These are phyloP conservation scores for Saccharomyces uvarum DNA, from an alignment of 1,139 yeast species.

Conservation along the genomic window DNA sequence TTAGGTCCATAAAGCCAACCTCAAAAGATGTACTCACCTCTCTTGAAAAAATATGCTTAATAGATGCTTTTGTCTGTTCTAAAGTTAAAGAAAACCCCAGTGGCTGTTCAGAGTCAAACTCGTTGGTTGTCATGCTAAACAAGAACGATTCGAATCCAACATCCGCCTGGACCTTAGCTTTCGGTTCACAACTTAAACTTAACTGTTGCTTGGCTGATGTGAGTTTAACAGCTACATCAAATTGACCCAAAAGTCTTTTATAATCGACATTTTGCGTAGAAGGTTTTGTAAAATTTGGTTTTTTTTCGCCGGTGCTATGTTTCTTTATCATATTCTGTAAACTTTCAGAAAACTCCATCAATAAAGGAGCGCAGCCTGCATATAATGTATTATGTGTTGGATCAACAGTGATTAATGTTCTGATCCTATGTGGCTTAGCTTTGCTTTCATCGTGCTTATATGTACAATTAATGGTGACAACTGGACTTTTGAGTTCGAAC, in stretches of 20 bases:
- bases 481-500: conserved; percentile 67
- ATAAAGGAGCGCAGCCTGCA: conserved; percentile 73
- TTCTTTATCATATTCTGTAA: conserved; percentile 34
- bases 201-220: conserved; percentile 66
- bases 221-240: conserved; percentile 59
- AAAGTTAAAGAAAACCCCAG: conserved; percentile 41
- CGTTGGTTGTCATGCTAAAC: conserved; percentile 50
- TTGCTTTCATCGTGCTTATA: conserved; percentile 34
- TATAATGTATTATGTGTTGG: conserved; percentile 65
- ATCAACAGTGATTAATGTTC: conserved; percentile 25
- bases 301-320: conserved; percentile 12
- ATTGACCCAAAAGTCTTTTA: conserved; percentile 38
- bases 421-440: conserved; percentile 27
- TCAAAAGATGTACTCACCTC: conserved; percentile 73
- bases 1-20: conserved; percentile 43
- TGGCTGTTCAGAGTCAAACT: conserved; percentile 37
- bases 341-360: conserved; percentile 50
- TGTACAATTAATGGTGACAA: conserved; percentile 50
- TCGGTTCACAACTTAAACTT: conserved; percentile 82
- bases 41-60: conserved; percentile 86
- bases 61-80: conserved; percentile 52
- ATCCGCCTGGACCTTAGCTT: conserved; percentile 84
- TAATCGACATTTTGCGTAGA: conserved; percentile 31
- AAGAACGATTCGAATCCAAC: conserved; percentile 63
- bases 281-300: background rate